Conservation (phyloP, 176 grass and related monocot species). For the Coix lacrymajobi region DNA sequence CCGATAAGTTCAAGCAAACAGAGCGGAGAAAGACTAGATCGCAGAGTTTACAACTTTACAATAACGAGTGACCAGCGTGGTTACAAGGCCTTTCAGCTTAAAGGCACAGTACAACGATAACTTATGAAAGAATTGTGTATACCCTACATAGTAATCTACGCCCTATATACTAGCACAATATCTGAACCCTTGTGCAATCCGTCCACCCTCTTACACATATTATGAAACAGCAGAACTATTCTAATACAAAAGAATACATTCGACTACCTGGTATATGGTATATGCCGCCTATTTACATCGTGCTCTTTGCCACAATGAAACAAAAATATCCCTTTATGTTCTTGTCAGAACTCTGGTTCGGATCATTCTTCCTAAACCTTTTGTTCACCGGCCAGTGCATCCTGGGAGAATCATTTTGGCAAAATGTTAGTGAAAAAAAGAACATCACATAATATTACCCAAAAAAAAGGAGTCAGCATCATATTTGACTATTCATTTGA, state of each 20-base stretch:
- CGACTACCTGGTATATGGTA: slow-evolving; percentile 18
- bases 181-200: not conserved
- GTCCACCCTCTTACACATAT: slow-evolving; percentile 13
- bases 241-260: slow-evolving; percentile 50
- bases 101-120: slow-evolving; percentile 27
- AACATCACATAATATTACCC: not conserved
- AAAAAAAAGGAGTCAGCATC: not conserved
- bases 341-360: not conserved
- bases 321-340: slow-evolving; percentile 3
- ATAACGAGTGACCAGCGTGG: not conserved
- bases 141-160: slow-evolving; percentile 7
- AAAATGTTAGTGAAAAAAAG: slow-evolving; percentile 8
- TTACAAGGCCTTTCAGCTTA: not conserved
- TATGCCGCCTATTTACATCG: slow-evolving; percentile 51
- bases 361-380: slow-evolving; percentile 33
- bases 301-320: slow-evolving; percentile 16
- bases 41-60: not conserved
- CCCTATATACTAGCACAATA: slow-evolving; percentile 9
- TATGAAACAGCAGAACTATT: slow-evolving; percentile 24
- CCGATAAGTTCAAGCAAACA: too few species aligned
- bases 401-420: slow-evolving; percentile 38
- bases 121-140: slow-evolving; percentile 23
- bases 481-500: not conserved
- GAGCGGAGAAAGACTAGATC: too few species aligned
- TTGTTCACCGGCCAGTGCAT: slow-evolving; percentile 36